Evolutionary conservation across 768 basidiomycete species (phyloP).

Genomic region (Clathrus columnatus): DNA sequence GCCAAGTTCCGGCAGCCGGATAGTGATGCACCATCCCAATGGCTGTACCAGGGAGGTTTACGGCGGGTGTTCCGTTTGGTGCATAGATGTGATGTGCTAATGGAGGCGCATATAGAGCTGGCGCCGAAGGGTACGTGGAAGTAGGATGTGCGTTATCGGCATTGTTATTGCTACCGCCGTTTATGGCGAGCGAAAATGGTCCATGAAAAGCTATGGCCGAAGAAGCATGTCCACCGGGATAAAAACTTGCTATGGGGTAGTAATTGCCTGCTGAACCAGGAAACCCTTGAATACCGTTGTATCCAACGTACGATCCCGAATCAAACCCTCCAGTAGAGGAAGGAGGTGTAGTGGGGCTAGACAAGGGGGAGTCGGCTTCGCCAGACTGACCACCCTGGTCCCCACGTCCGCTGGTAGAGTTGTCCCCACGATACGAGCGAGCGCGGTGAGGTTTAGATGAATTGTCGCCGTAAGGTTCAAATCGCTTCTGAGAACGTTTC

Average conservation of each 20-base stretch:
- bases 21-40: constrained; percentile 1
- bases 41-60: not conserved
- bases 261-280: not conserved
- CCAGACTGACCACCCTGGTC: not conserved
- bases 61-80: not conserved
- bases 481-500: constrained; percentile 34
- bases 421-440: not conserved
- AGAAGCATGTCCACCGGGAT: not conserved
- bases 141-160: not conserved
- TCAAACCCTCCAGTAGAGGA: not conserved
- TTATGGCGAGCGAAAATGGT: not conserved
- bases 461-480: constrained; percentile 30
- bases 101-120: not conserved
- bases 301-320: not conserved
- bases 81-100: not conserved
- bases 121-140: not conserved
- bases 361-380: not conserved
- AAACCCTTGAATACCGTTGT: not conserved
- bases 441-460: constrained; percentile 2
- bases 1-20: not conserved
- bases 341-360: not conserved
- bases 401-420: not conserved
- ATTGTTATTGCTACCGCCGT: not conserved
- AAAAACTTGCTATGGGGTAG: not conserved
- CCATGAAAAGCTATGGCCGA: not conserved